phyloP scores from a whole-genome alignment of 1,284 basidiomycete genomes.

The Cryptococcus sp. region DNA sequence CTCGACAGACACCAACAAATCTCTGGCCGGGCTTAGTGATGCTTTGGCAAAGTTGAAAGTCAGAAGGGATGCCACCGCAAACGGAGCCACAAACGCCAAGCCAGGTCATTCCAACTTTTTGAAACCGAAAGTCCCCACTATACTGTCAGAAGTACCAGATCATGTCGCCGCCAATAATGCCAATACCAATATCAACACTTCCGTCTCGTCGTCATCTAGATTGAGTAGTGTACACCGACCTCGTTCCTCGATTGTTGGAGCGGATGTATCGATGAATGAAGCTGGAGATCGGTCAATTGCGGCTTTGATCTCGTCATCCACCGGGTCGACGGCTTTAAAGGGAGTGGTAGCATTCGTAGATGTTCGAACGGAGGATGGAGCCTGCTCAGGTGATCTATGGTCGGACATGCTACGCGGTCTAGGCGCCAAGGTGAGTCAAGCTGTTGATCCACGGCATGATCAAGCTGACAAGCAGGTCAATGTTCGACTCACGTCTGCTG shows the following conservation, averaged over 20 bases:
- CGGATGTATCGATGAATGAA: conserved; percentile 9
- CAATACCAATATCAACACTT: background rate
- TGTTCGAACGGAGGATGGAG: conserved; percentile 77
- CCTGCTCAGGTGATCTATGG: conserved; percentile 77
- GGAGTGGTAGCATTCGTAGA: conserved; percentile 84
- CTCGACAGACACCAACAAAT: conserved; percentile 32
- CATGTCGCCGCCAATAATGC: background rate
- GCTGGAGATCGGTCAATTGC: conserved; percentile 22
- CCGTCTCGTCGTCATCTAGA: background rate
- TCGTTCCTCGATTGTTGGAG: conserved; percentile 2
- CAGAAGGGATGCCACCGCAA: conserved; percentile 9
- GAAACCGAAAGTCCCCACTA: background rate
- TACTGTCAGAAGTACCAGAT: background rate
- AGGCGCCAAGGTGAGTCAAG: conserved; percentile 66
- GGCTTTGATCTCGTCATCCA: conserved; percentile 24
- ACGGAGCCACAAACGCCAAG: background rate
- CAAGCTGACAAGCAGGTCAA: conserved; percentile 49
- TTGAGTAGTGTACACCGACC: conserved; percentile 19
- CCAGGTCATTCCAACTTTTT: background rate
- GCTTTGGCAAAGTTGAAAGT: conserved; percentile 39
- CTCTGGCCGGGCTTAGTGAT: conserved; percentile 35
- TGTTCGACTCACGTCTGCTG: conserved; percentile 51
- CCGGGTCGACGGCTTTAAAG: conserved; percentile 50
- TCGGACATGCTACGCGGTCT: conserved; percentile 74
- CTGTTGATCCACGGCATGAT: background rate